These are phyloP conservation scores for Leishmania lainsoni DNA, from an alignment of 208 protist genomes.

Conservation along the genomic window DNA sequence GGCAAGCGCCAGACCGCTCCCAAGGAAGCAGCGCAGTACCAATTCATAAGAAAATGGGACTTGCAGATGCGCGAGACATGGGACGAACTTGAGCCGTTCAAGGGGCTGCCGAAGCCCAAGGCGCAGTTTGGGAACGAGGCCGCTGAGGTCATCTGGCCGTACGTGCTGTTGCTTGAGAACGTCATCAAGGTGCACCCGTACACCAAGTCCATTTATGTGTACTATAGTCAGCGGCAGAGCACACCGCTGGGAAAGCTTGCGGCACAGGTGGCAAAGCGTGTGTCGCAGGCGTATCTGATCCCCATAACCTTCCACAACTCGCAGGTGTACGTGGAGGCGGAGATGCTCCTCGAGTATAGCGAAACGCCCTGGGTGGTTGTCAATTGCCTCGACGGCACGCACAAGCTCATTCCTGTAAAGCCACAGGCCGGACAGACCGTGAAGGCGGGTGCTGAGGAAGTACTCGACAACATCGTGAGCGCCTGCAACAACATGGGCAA, in stretches of 20 bases:
- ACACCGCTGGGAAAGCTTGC: conserved; percentile 48
- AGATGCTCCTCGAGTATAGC: conserved; percentile 92
- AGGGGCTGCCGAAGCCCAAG: conserved; percentile 89
- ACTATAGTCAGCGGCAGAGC: conserved; percentile 81
- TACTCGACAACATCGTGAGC: conserved; percentile 63
- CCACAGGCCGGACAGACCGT: conserved; percentile 31
- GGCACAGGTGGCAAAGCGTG: conserved; percentile 54
- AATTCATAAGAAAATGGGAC: conserved; percentile 88
- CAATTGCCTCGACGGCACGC: conserved; percentile 77
- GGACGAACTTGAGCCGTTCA: conserved; percentile 88
- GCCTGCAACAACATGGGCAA: conserved; percentile 62
- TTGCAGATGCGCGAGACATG: conserved; percentile 84
- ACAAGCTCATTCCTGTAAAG: conserved; percentile 56
- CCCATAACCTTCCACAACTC: conserved; percentile 93
- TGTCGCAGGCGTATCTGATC: conserved; percentile 82
- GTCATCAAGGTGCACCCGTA: conserved; percentile 90
- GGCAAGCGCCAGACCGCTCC: conserved; percentile 83
- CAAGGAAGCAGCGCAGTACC: conserved; percentile 71
- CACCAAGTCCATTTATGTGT: conserved; percentile 93
- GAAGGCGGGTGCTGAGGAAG: conserved; percentile 38
- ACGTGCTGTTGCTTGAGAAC: conserved; percentile 83
- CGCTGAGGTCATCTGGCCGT: conserved; percentile 89
- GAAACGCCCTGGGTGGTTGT: conserved; percentile 90
- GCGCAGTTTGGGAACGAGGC: conserved; percentile 90
- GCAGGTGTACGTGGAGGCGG: conserved; percentile 90